Percentiles rank a stretch among this genome's conserved stretches.
Evolutionary conservation across 2,329 filamentous ascomycete genomes (phyloP).

Genomic region (Ophiostoma fasciatum): DNA sequence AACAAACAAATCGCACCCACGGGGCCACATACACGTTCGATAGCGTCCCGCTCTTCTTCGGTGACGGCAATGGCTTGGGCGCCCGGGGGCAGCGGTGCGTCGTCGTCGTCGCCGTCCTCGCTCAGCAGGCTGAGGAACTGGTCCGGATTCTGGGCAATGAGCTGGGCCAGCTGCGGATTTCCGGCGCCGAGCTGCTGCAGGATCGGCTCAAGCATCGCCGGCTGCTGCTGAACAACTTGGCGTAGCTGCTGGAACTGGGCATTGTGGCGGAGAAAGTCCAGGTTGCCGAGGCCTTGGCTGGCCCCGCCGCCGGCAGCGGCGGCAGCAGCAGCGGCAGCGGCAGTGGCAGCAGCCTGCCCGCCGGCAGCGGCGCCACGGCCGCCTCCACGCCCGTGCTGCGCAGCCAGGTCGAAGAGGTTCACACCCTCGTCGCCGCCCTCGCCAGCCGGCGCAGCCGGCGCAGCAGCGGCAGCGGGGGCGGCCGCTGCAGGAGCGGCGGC

Average conservation of each 20-base stretch:
- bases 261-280: constrained; percentile 90
- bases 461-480: constrained; percentile 25
- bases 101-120: constrained; percentile 72
- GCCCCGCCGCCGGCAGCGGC: constrained; percentile 34
- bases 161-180: constrained; percentile 83
- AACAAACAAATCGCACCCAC: constrained; percentile 15
- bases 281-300: constrained; percentile 49
- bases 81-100: constrained; percentile 66
- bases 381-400: constrained; percentile 46
- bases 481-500: constrained; percentile 22
- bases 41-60: constrained; percentile 90
- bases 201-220: constrained; percentile 96
- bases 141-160: constrained; percentile 84
- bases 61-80: constrained; percentile 84
- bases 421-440: constrained; percentile 46
- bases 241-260: constrained; percentile 96
- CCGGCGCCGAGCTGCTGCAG: constrained; percentile 89
- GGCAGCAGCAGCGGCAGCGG: constrained; percentile 27
- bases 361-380: constrained; percentile 25
- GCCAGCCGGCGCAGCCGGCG: constrained; percentile 25
- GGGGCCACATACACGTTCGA: constrained; percentile 84
- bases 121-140: constrained; percentile 84
- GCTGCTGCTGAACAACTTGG: constrained; percentile 93
- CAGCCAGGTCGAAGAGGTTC: constrained; percentile 87
- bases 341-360: constrained; percentile 24